Percentiles rank a stretch among this genome's conserved stretches.
These are phyloP conservation scores for Gnaphalium uliginosum DNA, from an alignment of 129 eudicot genomes.

Conservation along the genomic window DNA sequence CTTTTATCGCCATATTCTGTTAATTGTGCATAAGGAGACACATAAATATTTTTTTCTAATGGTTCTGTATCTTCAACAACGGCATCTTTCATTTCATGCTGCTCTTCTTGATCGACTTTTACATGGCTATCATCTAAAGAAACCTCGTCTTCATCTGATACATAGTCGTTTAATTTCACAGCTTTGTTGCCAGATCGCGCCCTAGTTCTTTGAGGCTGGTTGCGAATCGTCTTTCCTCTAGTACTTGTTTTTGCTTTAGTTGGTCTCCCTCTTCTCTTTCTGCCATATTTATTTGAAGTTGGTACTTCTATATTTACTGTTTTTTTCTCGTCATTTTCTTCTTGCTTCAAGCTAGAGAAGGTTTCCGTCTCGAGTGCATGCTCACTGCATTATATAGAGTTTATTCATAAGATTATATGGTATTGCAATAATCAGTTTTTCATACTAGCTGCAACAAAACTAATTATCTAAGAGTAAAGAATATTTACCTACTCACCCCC, in stretches of 20 bases:
- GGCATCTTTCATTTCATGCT: slow-evolving; percentile 27
- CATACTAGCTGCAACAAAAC: background rate
- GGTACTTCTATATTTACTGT: slow-evolving; percentile 22
- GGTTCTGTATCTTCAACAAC: slow-evolving; percentile 32
- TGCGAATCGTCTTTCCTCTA: slow-evolving; percentile 38
- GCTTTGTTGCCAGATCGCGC: slow-evolving; percentile 55
- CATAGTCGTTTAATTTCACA: slow-evolving; percentile 55
- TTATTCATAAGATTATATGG: background rate
- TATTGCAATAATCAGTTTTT: background rate
- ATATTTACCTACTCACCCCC: background rate
- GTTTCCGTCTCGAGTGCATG: slow-evolving; percentile 28
- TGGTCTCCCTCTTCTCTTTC: slow-evolving; percentile 59
- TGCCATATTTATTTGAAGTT: slow-evolving; percentile 24
- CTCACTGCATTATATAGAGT: slow-evolving; percentile 32
- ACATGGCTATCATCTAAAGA: slow-evolving; percentile 37
- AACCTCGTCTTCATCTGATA: slow-evolving; percentile 47
- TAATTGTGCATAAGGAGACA: slow-evolving; percentile 23
- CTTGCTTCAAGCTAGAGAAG: slow-evolving; percentile 22
- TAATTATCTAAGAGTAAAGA: background rate
- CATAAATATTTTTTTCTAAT: slow-evolving; percentile 22
- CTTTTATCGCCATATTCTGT: slow-evolving; percentile 15
- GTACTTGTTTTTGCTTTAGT: slow-evolving; percentile 31
- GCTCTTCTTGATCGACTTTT: slow-evolving; percentile 7
- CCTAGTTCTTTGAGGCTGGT: slow-evolving; percentile 57
- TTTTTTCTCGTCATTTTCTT: slow-evolving; percentile 34